Percentiles rank a stretch among this genome's conserved stretches.
phyloP scores from a whole-genome alignment of 352 stramenopile genomes.

The Vaucheria bursata region DNA sequence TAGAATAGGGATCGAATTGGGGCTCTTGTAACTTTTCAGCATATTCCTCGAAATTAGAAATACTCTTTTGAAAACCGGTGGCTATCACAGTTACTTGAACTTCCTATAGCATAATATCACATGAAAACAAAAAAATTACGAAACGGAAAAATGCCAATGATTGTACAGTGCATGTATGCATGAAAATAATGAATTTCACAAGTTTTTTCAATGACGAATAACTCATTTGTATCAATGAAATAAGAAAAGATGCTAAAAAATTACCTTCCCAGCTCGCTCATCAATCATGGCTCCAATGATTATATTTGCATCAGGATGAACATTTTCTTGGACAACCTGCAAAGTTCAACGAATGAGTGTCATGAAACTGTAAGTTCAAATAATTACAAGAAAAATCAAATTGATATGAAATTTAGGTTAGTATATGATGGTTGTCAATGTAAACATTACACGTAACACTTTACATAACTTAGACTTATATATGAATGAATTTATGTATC shows the following conservation, averaged over 20 bases:
- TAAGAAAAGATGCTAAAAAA: background rate
- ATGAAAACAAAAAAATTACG: background rate
- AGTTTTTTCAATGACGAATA: background rate
- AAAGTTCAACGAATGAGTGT: background rate
- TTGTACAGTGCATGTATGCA: constrained; percentile 9
- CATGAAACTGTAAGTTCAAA: too few species aligned
- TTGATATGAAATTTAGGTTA: too few species aligned
- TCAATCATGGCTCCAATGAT: constrained; percentile 64
- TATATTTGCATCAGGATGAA: constrained; percentile 62
- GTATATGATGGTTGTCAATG: too few species aligned
- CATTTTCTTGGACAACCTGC: constrained; percentile 59
- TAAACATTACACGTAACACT: too few species aligned
- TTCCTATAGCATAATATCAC: background rate
- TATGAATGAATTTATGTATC: too few species aligned
- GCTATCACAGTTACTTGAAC: constrained; percentile 63
- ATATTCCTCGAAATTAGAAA: too few species aligned
- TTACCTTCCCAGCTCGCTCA: constrained; percentile 55
- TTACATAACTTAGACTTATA: too few species aligned
- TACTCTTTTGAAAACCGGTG: constrained; percentile 58
- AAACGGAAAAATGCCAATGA: constrained; percentile 49
- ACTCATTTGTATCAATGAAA: background rate
- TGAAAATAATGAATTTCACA: background rate
- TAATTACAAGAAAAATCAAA: too few species aligned
- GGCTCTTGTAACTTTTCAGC: too few species aligned
- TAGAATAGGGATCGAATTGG: too few species aligned